Base-by-base conservation (phyloP, 768 basidiomycete species). In the Hortiboletus campestris region DNA sequence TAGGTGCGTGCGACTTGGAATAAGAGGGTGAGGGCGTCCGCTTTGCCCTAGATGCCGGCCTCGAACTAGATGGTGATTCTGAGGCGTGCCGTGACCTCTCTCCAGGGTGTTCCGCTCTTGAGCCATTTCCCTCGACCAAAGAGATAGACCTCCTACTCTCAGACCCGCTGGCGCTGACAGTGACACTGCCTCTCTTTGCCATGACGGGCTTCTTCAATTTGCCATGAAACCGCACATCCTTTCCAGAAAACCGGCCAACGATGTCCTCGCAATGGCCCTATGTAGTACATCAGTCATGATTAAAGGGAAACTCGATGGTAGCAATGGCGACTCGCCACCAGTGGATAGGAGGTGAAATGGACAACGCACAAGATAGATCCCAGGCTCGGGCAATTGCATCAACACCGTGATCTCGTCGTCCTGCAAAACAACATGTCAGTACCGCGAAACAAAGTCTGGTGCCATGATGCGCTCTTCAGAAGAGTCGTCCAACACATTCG, bases 261-360 rank as follows among this genome's bases (percentile, higher is more conserved):
- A 94, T 88, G 49, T 86, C 91, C 73, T 94, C 91, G 65, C 91
- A 94, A 61, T 86, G 89, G 5, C 92, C 91, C 90, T 91, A 14
- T 9, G 20, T 13, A 31, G 31, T n/a, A 11, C 28, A 39, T 61
- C 25, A 58, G 64, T 12, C 9, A 12, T 25, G 29, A 39, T 16
- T 6, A n/a, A 22, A 42, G 49, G 16, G n/a, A 17, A 34, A 12
- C 22, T 20, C 25, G 28, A 28, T 13, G 25, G 22, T 43, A 28
- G n/a, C 9, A 4, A 10, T 10, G 6, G 29, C 8, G 22, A 40
- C 8, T 6, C 7, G 22, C 22, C 22, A 10, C 31, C 12, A 22
- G 22, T 14, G 9, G n/a, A 10, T 5, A 22, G 7, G 5, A 9
- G 25, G 10, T 11, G 4, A 22, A 1, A 20, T 1, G n/a, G 13